Evolutionary conservation across 306 rosid genomes (phyloP).

Genomic region (Lablab purpureus): DNA sequence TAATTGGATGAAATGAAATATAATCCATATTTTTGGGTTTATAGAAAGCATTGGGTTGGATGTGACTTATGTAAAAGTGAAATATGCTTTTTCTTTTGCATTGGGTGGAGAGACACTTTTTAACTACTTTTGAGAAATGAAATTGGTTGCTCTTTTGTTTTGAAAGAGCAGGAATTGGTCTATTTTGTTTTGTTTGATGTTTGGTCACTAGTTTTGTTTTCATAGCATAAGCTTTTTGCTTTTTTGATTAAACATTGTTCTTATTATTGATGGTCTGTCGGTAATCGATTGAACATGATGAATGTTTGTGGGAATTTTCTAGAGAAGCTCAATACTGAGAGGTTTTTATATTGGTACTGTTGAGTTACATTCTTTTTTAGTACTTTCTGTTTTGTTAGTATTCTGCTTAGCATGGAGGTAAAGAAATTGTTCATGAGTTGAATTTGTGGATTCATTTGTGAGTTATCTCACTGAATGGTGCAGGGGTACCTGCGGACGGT

Average conservation of each 20-base stretch:
- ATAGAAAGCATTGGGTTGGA: neutral
- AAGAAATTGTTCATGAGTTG: neutral
- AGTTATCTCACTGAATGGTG: constrained; percentile 25
- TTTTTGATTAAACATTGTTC: neutral
- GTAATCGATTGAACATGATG: neutral
- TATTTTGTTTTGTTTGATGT: constrained; percentile 1
- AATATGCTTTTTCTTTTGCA: constrained; percentile 17
- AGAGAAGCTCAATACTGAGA: neutral
- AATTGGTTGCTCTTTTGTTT: neutral
- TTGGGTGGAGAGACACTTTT: constrained; percentile 18
- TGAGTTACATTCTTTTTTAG: neutral
- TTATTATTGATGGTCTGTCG: neutral
- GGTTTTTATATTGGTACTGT: neutral
- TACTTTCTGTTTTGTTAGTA: neutral
- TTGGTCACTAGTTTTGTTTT: neutral
- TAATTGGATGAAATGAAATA: neutral
- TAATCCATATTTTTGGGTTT: neutral
- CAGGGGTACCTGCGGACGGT: constrained; percentile 93
- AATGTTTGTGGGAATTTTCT: neutral
- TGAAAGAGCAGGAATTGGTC: neutral
- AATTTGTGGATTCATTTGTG: neutral
- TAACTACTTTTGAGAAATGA: constrained; percentile 18
- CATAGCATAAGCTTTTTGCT: neutral
- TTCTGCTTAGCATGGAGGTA: neutral
- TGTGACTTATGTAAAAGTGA: neutral